These are phyloP conservation scores for Paecilomyces dactylethromorphus DNA, from an alignment of 2,329 filamentous ascomycete genomes.

Conservation along the genomic window DNA sequence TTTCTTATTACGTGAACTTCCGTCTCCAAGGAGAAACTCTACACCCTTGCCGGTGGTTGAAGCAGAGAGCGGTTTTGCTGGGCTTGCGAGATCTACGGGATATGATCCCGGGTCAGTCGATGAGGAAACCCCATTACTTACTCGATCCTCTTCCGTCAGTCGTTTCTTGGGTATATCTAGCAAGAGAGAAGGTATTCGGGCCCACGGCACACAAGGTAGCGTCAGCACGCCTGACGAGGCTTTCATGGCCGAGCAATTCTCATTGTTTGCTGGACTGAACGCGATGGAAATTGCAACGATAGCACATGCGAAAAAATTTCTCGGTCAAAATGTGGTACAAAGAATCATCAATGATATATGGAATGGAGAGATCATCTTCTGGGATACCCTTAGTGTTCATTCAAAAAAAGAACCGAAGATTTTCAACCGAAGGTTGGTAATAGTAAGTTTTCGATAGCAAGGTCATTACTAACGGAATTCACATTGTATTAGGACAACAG, in stretches of 20 bases:
- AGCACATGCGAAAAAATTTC: conserved; percentile 74
- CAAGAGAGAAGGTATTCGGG: conserved; percentile 54
- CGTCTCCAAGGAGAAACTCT: conserved; percentile 13
- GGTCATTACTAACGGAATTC: conserved; percentile 2
- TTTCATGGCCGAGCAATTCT: conserved; percentile 55
- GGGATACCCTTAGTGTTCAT: conserved; percentile 68
- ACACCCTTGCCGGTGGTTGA: conserved; percentile 9
- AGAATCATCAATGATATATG: conserved; percentile 79
- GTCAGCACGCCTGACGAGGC: conserved; percentile 37
- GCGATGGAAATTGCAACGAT: conserved; percentile 81
- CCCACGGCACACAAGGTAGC: conserved; percentile 39
- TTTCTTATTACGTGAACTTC: conserved; percentile 49
- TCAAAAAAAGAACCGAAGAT: conserved; percentile 69
- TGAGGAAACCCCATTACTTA: conserved; percentile 25
- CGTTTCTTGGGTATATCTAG: conserved; percentile 30
- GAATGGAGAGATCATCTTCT: conserved; percentile 81
- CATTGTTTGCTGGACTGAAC: conserved; percentile 71
- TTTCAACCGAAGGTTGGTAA: conserved; percentile 54
- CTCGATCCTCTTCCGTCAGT: conserved; percentile 14
- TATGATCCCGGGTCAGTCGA: conserved; percentile 7
- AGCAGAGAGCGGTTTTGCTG: conserved; percentile 14
- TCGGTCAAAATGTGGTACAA: conserved; percentile 73
- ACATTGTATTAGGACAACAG: conserved; percentile 46
- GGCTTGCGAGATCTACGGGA: conserved; percentile 6
- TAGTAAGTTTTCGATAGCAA: not conserved